Evolutionary conservation across 768 basidiomycete genomes (phyloP), one percentile per base, ranked within the genome.

Genomic region (Heimioporus sp.): DNA sequence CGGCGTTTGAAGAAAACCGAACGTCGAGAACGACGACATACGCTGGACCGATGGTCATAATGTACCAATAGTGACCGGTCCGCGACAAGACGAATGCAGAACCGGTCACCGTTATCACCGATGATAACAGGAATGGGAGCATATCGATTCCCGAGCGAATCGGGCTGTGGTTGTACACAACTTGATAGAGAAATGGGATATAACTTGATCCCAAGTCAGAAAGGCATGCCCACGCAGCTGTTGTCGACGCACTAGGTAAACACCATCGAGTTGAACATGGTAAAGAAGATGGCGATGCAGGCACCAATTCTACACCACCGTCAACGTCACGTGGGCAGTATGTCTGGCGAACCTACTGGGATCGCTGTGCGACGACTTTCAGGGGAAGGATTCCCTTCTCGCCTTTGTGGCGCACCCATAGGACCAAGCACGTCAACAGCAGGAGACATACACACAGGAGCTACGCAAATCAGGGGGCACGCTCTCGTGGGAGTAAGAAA

Each of bases 61-160:
- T 38, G 24, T 46, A 13, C 57, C 55, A 63, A 55, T 32, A 63
- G 15, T 46, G 57, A 28, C 49, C 53, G 15, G 42, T 49, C 36
- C 48, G 52, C 40, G 55, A 61, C 34, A 56, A 21, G 51, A 54
- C 37, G 10, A 49, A 17, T 10, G 57, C 52, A 10, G 47, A 42
- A 30, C 39, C 6, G 10, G 58, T 49, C 2, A 54, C 43, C 16
- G 57, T 51, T 16, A 54, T n/a, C 16, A 49, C 52, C 31, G 49
- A 45, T 6, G 47, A 49, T 7, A 65, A 35, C 17, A 65, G 19
- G 44, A 57, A 61, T 8, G 63, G 62, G 13, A 63, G 47, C 41
- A 63, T 53, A 44, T 63, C 57, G 10, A 63, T 49, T 12, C 59
- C 63, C 16, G 63, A 63, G 17, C 36, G 56, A 43, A 57, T 51